Evolutionary conservation across 805 yeast genomes (phyloP), one percentile per base, ranked within the genome.

Genomic region (Yarrowia sp.): DNA sequence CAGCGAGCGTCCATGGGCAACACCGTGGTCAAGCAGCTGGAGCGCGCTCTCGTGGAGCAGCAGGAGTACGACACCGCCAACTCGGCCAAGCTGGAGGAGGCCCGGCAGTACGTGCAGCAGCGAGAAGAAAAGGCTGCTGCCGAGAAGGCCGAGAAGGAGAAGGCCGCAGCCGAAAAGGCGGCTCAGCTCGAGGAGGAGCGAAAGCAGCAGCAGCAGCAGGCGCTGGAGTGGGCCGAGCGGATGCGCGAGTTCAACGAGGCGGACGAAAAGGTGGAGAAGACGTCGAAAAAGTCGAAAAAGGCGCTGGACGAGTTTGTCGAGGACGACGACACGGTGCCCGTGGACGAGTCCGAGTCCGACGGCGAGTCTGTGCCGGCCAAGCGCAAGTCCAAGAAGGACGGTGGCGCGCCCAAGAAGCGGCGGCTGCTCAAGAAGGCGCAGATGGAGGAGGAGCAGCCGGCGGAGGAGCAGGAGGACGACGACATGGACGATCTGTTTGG

Each of bases 1-100:
- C 86, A 91, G 67, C 85, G 97, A 75, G 93, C 94, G n/a, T 82
- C 82, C 66, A 81, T 90, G 81, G 97, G 96, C 71, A 83, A 85
- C 62, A 88, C 97, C 0, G 78, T 91, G 71, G 78, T 82, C 65
- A 84, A 82, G 63, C 87, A 91, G 70, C 79, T 94, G 66, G 87
- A 81, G 66, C 82, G 86, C 64, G 83, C 86, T 27, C 76, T 87
- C 58, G 83, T 80, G 24, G 93, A 89, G 66, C 97, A 94, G 67
- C 77, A 79, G 66, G 86, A 81, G 65, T 85, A 80, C 72, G 92
- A 89, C 63, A 72, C 72, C 16, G 79, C 81, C 63, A 77, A 83
- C 60, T 80, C 81, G 59, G 77, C 77, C 38, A 88, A 84, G 74
- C 78, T 93, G 63, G 86, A 80, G 49, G 90, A 84, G 65, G 97